These are phyloP conservation scores for Suillus clintonianus DNA, from an alignment of 768 basidiomycete genomes.

Conservation along the genomic window DNA sequence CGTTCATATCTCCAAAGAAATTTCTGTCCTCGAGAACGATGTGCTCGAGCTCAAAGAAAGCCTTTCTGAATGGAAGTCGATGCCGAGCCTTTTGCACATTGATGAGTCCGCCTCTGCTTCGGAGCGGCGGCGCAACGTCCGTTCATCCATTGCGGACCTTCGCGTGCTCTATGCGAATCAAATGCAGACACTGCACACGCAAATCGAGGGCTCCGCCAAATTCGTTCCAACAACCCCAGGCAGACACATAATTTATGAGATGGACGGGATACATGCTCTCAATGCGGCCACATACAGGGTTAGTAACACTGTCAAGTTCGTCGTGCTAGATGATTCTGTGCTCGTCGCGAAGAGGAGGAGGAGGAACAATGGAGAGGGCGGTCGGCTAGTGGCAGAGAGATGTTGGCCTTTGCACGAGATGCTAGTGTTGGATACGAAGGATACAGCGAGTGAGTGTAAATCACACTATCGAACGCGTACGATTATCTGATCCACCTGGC, in stretches of 20 bases:
- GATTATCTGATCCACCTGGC: constrained; percentile 7
- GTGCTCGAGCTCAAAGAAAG: constrained; percentile 96
- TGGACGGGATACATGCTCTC: constrained; percentile 78
- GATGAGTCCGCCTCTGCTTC: constrained; percentile 75
- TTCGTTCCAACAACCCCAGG: constrained; percentile 91
- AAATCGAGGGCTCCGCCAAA: constrained; percentile 93
- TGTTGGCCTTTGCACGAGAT: constrained; percentile 96
- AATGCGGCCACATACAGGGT: constrained; percentile 96
- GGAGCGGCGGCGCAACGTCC: constrained; percentile 61
- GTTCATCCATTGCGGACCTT: constrained; percentile 95
- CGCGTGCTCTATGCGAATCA: constrained; percentile 93
- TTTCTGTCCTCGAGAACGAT: constrained; percentile 93
- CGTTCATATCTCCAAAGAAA: constrained; percentile 95
- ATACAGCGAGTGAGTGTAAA: constrained; percentile 76
- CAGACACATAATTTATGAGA: constrained; percentile 86
- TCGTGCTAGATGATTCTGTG: constrained; percentile 89
- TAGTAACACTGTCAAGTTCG: constrained; percentile 83
- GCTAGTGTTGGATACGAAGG: constrained; percentile 94
- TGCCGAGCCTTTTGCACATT: constrained; percentile 91
- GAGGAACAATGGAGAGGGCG: constrained; percentile 55
- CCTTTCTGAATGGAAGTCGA: constrained; percentile 92
- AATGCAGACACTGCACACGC: constrained; percentile 86
- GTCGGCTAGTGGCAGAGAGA: constrained; percentile 87
- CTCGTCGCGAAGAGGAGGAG: constrained; percentile 81
- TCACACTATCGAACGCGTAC: neutral